phyloP scores from a whole-genome alignment of 2,329 filamentous ascomycete genomes.

The Fusarium albidum region DNA sequence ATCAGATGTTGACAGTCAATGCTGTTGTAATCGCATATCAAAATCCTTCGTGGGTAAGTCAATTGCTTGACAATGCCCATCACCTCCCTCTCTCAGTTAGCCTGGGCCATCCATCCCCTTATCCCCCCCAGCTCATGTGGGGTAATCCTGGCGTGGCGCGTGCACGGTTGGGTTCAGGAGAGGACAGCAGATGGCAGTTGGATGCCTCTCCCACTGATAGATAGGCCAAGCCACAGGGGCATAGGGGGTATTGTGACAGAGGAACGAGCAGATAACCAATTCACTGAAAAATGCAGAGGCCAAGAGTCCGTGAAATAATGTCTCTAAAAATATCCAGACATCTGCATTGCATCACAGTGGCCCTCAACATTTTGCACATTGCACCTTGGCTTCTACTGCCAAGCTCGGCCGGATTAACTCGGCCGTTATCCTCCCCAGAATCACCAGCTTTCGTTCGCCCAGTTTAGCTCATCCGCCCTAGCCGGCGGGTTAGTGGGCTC shows the following conservation, averaged over 20 bases:
- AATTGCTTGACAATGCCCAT: conserved; percentile 6
- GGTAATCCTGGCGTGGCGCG: conserved; percentile 33
- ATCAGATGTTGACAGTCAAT: background rate
- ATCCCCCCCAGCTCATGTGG: conserved; percentile 38
- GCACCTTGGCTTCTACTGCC: conserved; percentile 15
- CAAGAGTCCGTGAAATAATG: no score
- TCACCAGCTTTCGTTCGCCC: conserved; percentile 5
- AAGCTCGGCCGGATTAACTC: conserved; percentile 30
- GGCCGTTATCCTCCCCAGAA: conserved; percentile 27
- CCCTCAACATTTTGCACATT: background rate
- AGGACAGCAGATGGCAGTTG: conserved; percentile 21
- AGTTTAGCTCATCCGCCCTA: conserved; percentile 28
- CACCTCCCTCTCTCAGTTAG: conserved; percentile 32
- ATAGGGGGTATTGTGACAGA: no score
- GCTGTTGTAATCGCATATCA: background rate
- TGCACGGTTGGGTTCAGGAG: conserved; percentile 31
- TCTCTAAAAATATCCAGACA: no score
- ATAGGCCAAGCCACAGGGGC: no score
- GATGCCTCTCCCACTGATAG: conserved; percentile 26
- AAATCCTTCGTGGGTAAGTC: background rate
- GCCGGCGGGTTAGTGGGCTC: conserved; percentile 30
- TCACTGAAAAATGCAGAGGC: no score
- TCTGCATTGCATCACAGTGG: background rate
- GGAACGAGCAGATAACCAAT: no score
- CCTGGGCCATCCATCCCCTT: conserved; percentile 21